These are phyloP conservation scores for Alternaria alternata DNA, from an alignment of 2,329 filamentous ascomycete species.

Conservation along the genomic window DNA sequence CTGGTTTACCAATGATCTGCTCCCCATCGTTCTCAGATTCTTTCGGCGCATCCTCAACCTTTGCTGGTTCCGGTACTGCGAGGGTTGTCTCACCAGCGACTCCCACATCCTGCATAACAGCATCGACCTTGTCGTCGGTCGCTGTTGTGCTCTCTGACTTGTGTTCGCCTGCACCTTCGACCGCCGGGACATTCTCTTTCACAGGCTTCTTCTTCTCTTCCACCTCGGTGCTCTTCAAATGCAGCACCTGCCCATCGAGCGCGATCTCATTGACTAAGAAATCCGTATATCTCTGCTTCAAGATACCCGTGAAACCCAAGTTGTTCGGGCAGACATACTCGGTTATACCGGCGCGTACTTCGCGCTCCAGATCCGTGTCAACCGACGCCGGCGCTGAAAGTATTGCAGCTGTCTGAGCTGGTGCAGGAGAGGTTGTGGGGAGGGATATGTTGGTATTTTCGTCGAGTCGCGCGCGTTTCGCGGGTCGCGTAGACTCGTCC, in stretches of 20 bases:
- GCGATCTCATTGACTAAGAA: slow-evolving; percentile 92
- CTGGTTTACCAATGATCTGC: not conserved
- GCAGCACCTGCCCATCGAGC: slow-evolving; percentile 76
- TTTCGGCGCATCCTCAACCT: not conserved
- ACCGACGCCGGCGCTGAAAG: slow-evolving; percentile 20
- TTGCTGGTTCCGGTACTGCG: slow-evolving; percentile 4
- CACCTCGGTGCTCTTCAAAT: slow-evolving; percentile 64
- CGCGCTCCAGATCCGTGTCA: slow-evolving; percentile 49
- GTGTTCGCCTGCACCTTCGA: slow-evolving; percentile 18
- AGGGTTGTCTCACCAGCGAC: slow-evolving; percentile 25
- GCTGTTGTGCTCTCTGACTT: slow-evolving; percentile 20
- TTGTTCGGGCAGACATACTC: slow-evolving; percentile 67
- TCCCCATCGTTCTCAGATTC: slow-evolving; percentile 18
- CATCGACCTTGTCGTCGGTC: slow-evolving; percentile 33
- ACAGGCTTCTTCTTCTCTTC: slow-evolving; percentile 26
- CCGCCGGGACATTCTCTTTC: slow-evolving; percentile 26
- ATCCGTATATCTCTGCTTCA: slow-evolving; percentile 85
- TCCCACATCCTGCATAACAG: slow-evolving; percentile 27
- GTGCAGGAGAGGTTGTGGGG: slow-evolving; percentile 6
- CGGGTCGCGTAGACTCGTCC: slow-evolving; percentile 33
- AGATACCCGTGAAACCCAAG: slow-evolving; percentile 67
- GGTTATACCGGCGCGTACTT: slow-evolving; percentile 66
- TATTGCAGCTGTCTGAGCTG: slow-evolving; percentile 2
- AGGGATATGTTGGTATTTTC: slow-evolving; percentile 20
- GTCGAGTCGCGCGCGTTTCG: slow-evolving; percentile 47